Base-by-base conservation (phyloP, 2,329 filamentous ascomycete genomes). In the Tolypocladium ovalisporum region DNA sequence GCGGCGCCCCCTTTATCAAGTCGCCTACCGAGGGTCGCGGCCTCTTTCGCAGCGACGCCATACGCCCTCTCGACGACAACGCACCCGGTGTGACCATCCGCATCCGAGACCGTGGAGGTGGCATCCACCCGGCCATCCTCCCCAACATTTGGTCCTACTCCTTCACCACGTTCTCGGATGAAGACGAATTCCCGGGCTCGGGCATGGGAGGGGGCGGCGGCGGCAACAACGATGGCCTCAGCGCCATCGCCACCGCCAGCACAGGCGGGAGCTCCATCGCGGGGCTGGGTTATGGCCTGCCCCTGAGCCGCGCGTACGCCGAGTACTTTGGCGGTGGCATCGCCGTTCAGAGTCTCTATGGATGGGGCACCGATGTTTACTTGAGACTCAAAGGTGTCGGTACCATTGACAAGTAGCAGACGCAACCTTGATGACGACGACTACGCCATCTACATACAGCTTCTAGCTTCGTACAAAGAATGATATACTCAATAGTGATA, bases 241-340 rank as follows among this genome's bases (percentile, higher is more conserved):
- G 86, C 65, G 85, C 87, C 5, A 87, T 97, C 54, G 87, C 88
- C 1, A 82, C 82, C 1, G 84, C 85, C 35, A 87, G 85, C 56
- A 84, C 82, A 0, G 88, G 89, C 55, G 81, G 83, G 1, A 92
- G 88, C 68, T 93, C 89, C 51, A 95, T 99, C 59, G 94, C 94
- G 0, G 94, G 94, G 0, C 73, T 99, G 54, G 94, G 94, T 1
- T 99, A 99, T 69, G 94, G 94, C 0, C 70, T 99, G 61, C 94
- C 94, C 1, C 74, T 99, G 27, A 91, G 91, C 56, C 81, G 94
- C 60, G 93, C 94, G 0, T 99, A 99, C 68, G 94, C 94, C 0
- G 93, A 99, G 75, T 99, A 97, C 67, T 99, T 99, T 76, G 94
- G 94, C 2, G 94, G 94, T 0, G 92, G 92, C 3, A 94, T 99